Base-by-base conservation (phyloP, 116 monocot genomes). In the Trichopus zeylanicus region DNA sequence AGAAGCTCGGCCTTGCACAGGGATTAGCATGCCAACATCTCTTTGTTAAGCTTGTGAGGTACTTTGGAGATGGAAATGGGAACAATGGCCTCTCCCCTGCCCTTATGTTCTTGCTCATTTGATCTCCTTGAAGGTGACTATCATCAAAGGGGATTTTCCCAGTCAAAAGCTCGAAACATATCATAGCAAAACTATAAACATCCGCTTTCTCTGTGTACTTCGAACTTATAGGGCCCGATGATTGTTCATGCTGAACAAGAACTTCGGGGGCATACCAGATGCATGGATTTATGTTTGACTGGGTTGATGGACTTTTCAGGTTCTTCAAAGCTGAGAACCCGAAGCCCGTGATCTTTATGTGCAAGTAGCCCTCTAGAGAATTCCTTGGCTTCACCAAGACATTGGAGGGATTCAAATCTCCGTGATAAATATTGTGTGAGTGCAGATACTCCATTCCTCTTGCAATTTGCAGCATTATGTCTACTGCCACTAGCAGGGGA, bases 371-470 rank as follows among this genome's bases (percentile, higher is more conserved):
- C 20, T 86, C 86, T 3, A 53, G 35, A 6, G 69, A 29, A 49
- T 46, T 59, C 13, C 68, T 69, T 1, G 64, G 5, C 34, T 54
- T 85, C 16, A 85, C 68, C 3, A 90, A 53, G 15, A 90, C 60
- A 29, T 68, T 78, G 0, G 82, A 71, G 16, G 90, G 85, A 51
- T 79, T 79, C 21, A 90, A 59, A n/a, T 85, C 74, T 11, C 90
- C 90, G 42, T 85, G 90, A 20, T 68, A 76, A 0, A 90, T 66
- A 47, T 67, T 66, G 10, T 31, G 48, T 11, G 85, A 85, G 66
- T 82, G 79, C 21, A 85, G 67, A 30, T 82, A 85, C 71, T 85
- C 90, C 90, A 82, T 90, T 26, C 90, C 90, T 69, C 78, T 65
- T 1, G 85, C 85, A 6, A 90, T 72, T 55, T 90, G 90, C 1